Percentiles rank a stretch among this genome's conserved stretches.
Evolutionary conservation across 352 stramenopile genomes (phyloP).

Genomic region (Globisporangium irregulare): DNA sequence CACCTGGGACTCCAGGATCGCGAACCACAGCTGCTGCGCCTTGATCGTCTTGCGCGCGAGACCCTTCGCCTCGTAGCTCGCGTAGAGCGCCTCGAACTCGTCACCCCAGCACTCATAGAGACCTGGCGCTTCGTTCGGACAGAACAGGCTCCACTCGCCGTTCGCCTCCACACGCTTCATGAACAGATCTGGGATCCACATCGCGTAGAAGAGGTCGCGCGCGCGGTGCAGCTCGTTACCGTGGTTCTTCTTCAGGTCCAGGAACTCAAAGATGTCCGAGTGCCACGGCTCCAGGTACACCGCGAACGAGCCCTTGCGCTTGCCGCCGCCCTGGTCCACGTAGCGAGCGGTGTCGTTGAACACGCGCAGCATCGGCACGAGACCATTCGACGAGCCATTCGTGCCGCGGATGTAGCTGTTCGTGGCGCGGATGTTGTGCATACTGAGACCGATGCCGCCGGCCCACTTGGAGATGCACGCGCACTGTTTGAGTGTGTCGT

Average conservation of each 20-base stretch:
- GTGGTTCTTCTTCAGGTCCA: conserved; percentile 99
- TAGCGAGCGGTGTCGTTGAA: conserved; percentile 99
- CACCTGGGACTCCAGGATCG: conserved; percentile 98
- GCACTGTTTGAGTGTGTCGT: conserved; percentile 99
- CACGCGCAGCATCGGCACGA: conserved; percentile 99
- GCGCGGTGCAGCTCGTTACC: conserved; percentile 97
- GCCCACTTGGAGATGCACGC: conserved; percentile 99
- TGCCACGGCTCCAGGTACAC: conserved; percentile 99
- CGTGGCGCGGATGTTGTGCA: conserved; percentile 97
- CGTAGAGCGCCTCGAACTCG: conserved; percentile 96
- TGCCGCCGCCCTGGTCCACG: conserved; percentile 98
- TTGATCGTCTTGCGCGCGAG: conserved; percentile 94
- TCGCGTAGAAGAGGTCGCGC: conserved; percentile 98
- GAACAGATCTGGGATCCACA: conserved; percentile 99
- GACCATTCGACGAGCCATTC: conserved; percentile 98
- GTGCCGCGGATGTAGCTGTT: conserved; percentile 98
- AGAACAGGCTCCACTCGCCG: conserved; percentile 97
- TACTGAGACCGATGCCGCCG: conserved; percentile 97
- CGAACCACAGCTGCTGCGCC: conserved; percentile 98
- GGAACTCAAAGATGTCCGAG: conserved; percentile 97
- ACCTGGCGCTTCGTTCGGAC: conserved; percentile 96
- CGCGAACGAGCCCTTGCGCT: conserved; percentile 98
- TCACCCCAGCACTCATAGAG: conserved; percentile 93
- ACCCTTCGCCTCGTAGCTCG: conserved; percentile 96
- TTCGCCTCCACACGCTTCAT: conserved; percentile 99